Conservation (phyloP, 495 filamentous ascomycete genomes). For the Aspergillus egyptiacus region DNA sequence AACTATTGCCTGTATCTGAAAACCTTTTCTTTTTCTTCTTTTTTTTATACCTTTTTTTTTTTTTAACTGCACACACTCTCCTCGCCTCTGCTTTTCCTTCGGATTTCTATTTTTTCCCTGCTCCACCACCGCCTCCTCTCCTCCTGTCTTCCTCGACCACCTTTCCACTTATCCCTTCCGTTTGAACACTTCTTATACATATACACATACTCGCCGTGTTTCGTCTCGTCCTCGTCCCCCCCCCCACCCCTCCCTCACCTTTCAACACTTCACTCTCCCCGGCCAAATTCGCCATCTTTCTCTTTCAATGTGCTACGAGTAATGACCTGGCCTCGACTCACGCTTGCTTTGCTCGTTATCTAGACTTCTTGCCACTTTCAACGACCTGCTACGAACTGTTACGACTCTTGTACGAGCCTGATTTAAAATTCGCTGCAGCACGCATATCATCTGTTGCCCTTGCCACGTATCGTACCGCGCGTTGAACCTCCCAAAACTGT, state of each 20-base stretch:
- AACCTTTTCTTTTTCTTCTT: conserved; percentile 8
- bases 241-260: no score
- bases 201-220: conserved; percentile 22
- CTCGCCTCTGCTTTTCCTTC: conserved; percentile 13
- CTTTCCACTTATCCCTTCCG: conserved; percentile 25
- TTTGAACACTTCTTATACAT: conserved; percentile 27
- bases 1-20: background rate
- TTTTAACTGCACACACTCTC: conserved; percentile 14
- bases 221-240: conserved; percentile 4
- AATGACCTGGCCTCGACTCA: conserved; percentile 22
- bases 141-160: conserved; percentile 22
- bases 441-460: conserved; percentile 1
- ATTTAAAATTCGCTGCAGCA: conserved; percentile 10
- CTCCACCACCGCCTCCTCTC: conserved; percentile 20
- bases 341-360: conserved; percentile 13
- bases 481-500: background rate
- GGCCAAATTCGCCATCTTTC: no score
- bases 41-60: conserved; percentile 15
- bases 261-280: no score
- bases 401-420: conserved; percentile 22
- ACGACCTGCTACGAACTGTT: conserved; percentile 25
- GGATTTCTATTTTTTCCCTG: conserved; percentile 33
- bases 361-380: conserved; percentile 11
- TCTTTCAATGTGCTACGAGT: conserved; percentile 16
- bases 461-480: background rate